Evolutionary conservation across 2,329 filamentous ascomycete genomes (phyloP), one percentile per base, ranked within the genome.

Genomic region (Lizonia empirigonia): DNA sequence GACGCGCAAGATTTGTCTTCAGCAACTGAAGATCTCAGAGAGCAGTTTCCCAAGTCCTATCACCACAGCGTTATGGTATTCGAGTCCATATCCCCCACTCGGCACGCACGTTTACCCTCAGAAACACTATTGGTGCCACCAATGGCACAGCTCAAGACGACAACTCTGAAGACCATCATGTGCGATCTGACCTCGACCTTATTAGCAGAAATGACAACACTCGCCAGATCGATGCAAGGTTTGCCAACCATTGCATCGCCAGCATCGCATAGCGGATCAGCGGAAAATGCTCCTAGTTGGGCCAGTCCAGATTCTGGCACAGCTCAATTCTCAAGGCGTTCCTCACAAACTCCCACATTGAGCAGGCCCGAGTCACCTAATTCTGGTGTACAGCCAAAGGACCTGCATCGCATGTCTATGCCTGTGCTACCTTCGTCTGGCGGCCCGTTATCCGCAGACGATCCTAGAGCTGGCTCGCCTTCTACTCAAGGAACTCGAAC

Each of bases 31-130:
- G 82, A 84, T 50, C 72, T 94, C 55, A 82, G 84, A 65, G 87
- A 91, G 68, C 80, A 82, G 55, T 91, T 90, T 67, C 85, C 88
- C 16, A 88, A 87, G 64, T 88, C 88, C 1, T 79, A 95, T 42
- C 84, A 91, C 1, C 89, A 94, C 63, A 88, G 88, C 52, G 80
- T 94, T 10, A 74, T 96, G 44, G 76, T 96, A 24, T 96, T 96
- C 71, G 90, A 96, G 70, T 87, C 87, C 34, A 77, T 80, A 9
- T 44, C 53, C 3, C 58, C 60, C 38, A 44, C 56, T 42, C 61
- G 58, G 18, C 68, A 69, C 39, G 76, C 76, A 79, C 65, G 74
- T 67, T 62, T 75, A 8, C 79, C 80, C 2, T 85, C 91, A 60
- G 88, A 86, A 38, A 82, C 94, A 32, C 78, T 87, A 36, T 80